Percentiles rank a stretch among this genome's conserved stretches.
These are phyloP conservation scores for Moniliella sp. DNA, from an alignment of 1,284 basidiomycete genomes.

Conservation along the genomic window DNA sequence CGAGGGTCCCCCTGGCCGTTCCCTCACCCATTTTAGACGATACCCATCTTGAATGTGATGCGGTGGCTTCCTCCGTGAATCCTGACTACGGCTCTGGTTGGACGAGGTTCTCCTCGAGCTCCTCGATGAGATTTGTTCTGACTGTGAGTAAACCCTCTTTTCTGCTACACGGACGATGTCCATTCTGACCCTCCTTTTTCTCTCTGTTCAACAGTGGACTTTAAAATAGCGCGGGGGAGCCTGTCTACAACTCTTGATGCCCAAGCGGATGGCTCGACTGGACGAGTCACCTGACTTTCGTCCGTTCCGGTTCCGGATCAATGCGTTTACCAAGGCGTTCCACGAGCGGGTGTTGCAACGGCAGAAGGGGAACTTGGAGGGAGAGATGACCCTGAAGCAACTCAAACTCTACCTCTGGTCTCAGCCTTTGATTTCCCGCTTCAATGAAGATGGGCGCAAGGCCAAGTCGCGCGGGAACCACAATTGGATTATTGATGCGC, in stretches of 20 bases:
- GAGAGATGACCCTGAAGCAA: conserved; percentile 39
- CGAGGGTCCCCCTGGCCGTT: no score
- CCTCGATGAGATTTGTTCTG: conserved; percentile 66
- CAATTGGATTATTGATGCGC: conserved; percentile 94
- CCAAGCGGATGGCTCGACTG: conserved; percentile 36
- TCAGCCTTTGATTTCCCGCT: conserved; percentile 72
- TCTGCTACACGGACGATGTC: conserved; percentile 1
- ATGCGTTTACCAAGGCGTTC: conserved; percentile 91
- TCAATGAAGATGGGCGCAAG: conserved; percentile 95
- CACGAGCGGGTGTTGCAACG: conserved; percentile 65
- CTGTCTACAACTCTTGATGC: conserved; percentile 96
- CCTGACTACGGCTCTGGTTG: conserved; percentile 53
- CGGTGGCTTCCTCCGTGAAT: no score
- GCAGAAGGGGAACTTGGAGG: conserved; percentile 37
- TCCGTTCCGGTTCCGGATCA: conserved; percentile 96
- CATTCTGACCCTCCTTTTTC: conserved; percentile 1
- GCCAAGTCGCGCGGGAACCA: conserved; percentile 98
- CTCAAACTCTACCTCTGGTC: conserved; percentile 91
- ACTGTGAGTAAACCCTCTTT: conserved; percentile 44
- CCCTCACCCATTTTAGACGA: no score
- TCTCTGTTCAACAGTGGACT: conserved; percentile 49
- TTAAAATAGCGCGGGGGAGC: conserved; percentile 83
- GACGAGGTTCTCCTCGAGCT: conserved; percentile 80
- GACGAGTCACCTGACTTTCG: conserved; percentile 76
- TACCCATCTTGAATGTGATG: no score